These are phyloP conservation scores for Paxillus involutus DNA, from an alignment of 768 basidiomycete genomes.

Conservation along the genomic window DNA sequence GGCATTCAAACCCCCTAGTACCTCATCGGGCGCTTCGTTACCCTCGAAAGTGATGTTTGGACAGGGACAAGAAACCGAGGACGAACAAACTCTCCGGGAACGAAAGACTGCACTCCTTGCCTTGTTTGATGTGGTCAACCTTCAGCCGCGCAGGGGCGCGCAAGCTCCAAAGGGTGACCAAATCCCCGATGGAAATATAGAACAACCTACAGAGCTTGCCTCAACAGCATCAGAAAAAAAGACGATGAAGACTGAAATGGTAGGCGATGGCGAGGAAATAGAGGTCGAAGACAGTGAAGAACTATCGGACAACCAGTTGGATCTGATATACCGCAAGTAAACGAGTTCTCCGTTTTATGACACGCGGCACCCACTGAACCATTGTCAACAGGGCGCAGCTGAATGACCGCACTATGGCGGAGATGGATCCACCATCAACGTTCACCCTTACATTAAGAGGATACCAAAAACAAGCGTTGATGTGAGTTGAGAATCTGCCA, in stretches of 20 bases:
- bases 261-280: slow-evolving; percentile 78
- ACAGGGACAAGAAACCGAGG: slow-evolving; percentile 77
- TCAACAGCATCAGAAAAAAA: slow-evolving; percentile 36
- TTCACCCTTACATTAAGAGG: slow-evolving; percentile 76
- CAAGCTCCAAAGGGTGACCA: slow-evolving; percentile 29
- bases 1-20: slow-evolving; percentile 60
- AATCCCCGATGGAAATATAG: slow-evolving; percentile 29
- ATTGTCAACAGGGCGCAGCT: slow-evolving; percentile 67
- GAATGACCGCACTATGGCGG: slow-evolving; percentile 71
- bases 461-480: slow-evolving; percentile 93
- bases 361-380: slow-evolving; percentile 2
- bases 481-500: slow-evolving; percentile 39
- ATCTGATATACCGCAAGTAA: slow-evolving; percentile 83
- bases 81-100: slow-evolving; percentile 77
- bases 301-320: slow-evolving; percentile 75
- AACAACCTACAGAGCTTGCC: slow-evolving; percentile 40
- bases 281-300: slow-evolving; percentile 86
- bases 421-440: slow-evolving; percentile 78
- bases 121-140: slow-evolving; percentile 70
- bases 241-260: slow-evolving; percentile 60
- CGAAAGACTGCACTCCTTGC: slow-evolving; percentile 72
- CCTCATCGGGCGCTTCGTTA: slow-evolving; percentile 30
- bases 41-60: slow-evolving; percentile 49
- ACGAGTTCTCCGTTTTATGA: neutral
- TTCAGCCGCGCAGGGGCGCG: slow-evolving; percentile 61